phyloP scores from a whole-genome alignment of 2,329 filamentous ascomycete species.

The Alternaria dauci region DNA sequence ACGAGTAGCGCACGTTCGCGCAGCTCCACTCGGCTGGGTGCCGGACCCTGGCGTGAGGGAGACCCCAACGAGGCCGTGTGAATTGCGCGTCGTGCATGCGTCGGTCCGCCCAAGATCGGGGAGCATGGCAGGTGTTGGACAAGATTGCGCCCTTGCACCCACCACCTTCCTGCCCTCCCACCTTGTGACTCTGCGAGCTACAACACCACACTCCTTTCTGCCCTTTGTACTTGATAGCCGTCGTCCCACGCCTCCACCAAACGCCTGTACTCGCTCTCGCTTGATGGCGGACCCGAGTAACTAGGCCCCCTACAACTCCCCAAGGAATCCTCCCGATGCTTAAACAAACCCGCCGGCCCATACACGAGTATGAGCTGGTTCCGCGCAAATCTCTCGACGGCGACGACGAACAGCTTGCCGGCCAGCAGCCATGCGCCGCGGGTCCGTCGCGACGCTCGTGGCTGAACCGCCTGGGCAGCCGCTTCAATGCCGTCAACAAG shows the following conservation, averaged over 20 bases:
- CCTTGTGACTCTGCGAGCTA: not conserved
- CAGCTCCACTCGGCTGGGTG: not conserved
- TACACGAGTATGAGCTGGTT: constrained; percentile 46
- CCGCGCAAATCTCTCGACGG: constrained; percentile 42
- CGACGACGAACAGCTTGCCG: constrained; percentile 25
- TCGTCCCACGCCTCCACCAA: not conserved
- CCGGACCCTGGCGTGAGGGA: constrained; percentile 1
- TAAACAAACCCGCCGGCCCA: constrained; percentile 24
- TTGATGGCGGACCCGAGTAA: constrained; percentile 17
- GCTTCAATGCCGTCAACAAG: constrained; percentile 35
- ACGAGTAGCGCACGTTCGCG: not conserved
- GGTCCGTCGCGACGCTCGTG: constrained; percentile 33
- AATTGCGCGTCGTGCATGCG: constrained; percentile 3
- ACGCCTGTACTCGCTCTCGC: not conserved
- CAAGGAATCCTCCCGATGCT: constrained; percentile 24
- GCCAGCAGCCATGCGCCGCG: constrained; percentile 21
- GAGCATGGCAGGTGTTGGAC: not conserved
- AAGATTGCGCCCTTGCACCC: not conserved
- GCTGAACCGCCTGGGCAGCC: constrained; percentile 29
- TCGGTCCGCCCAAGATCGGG: not conserved
- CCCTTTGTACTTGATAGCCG: not conserved
- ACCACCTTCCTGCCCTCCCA: not conserved
- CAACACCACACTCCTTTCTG: not conserved
- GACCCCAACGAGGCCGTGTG: constrained; percentile 2
- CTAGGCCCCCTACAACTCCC: constrained; percentile 17